phyloP scores from a whole-genome alignment of 1,139 yeast species.

The Fermentozyma sake region DNA sequence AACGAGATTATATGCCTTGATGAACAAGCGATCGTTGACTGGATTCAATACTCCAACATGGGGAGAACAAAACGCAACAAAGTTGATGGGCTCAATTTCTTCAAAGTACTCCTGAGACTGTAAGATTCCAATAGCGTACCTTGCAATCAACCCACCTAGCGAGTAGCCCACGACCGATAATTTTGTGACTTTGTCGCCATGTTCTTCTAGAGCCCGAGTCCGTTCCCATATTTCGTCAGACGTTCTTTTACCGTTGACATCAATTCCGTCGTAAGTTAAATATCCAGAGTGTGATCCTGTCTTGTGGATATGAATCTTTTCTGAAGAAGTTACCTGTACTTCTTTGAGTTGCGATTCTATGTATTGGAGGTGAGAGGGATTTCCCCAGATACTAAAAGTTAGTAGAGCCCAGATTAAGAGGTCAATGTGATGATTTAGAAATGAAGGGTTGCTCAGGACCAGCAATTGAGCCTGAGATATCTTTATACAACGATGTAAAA shows the following conservation, averaged over 20 bases:
- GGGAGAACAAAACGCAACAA: constrained; percentile 75
- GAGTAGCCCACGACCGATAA: constrained; percentile 78
- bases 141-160: constrained; percentile 72
- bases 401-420: constrained; percentile 4
- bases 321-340: constrained; percentile 9
- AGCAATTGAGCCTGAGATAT: too few species aligned
- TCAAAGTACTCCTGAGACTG: constrained; percentile 52
- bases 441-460: too few species aligned
- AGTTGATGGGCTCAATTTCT: constrained; percentile 47
- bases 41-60: constrained; percentile 77
- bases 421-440: neutral
- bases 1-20: constrained; percentile 50
- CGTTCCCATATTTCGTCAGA: constrained; percentile 59
- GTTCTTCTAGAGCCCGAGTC: constrained; percentile 28
- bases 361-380: constrained; percentile 61
- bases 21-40: constrained; percentile 36
- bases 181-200: constrained; percentile 36
- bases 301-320: constrained; percentile 46
- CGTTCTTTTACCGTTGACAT: constrained; percentile 75
- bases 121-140: constrained; percentile 74
- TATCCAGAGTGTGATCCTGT: constrained; percentile 63
- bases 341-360: constrained; percentile 23
- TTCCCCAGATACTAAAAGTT: constrained; percentile 66
- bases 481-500: too few species aligned
- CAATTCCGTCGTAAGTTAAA: constrained; percentile 81